Conservation (phyloP, 306 rosid species). For the Betula pendula region DNA sequence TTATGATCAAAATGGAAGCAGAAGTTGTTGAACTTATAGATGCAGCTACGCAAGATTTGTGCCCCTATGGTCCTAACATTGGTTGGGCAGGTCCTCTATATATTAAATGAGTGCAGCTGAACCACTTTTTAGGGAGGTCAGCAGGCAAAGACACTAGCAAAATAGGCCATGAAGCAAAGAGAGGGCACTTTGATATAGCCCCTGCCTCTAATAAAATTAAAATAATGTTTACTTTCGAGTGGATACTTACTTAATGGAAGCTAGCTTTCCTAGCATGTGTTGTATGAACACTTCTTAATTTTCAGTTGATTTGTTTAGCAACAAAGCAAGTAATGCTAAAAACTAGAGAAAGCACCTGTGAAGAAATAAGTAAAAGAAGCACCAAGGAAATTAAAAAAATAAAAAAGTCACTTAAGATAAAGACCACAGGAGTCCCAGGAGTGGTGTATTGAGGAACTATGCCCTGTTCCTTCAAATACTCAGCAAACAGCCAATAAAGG, state of each 20-base stretch:
- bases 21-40: neutral
- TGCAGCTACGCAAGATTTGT: neutral
- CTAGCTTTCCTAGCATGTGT: neutral
- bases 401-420: neutral
- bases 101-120: neutral
- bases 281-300: neutral
- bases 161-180: neutral
- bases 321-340: neutral
- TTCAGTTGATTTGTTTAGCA: too few species aligned
- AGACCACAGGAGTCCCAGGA: too few species aligned
- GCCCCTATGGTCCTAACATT: neutral
- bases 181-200: neutral
- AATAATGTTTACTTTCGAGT: neutral
- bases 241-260: neutral
- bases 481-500: too few species aligned
- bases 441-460: too few species aligned
- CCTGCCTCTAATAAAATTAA: too few species aligned
- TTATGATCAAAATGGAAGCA: neutral
- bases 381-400: too few species aligned
- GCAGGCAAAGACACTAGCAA: neutral
- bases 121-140: neutral
- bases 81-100: neutral
- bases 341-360: neutral
- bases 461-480: too few species aligned
- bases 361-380: neutral